These are phyloP conservation scores for Colletotrichum musae DNA, from an alignment of 2,329 filamentous ascomycete species.

Conservation along the genomic window DNA sequence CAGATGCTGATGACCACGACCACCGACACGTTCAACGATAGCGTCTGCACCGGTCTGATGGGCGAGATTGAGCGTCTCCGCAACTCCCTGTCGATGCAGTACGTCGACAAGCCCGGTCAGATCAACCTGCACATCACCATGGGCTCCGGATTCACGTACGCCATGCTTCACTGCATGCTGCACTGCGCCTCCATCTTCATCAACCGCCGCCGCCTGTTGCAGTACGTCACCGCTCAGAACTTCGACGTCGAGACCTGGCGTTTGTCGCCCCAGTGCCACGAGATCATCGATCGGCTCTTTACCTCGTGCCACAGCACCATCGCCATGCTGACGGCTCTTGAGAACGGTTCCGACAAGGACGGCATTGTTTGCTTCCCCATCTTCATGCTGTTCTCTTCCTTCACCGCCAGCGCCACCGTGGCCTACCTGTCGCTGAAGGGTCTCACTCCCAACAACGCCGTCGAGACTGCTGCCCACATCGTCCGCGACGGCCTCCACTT, in stretches of 20 bases:
- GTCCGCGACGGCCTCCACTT: slow-evolving; percentile 72
- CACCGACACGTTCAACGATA: slow-evolving; percentile 67
- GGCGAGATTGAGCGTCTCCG: slow-evolving; percentile 70
- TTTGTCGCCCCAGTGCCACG: slow-evolving; percentile 63
- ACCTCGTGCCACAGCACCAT: slow-evolving; percentile 72
- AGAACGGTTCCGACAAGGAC: slow-evolving; percentile 71
- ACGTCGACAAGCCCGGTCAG: slow-evolving; percentile 72
- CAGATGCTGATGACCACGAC: slow-evolving; percentile 72
- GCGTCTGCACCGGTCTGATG: slow-evolving; percentile 65
- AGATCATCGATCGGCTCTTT: slow-evolving; percentile 70
- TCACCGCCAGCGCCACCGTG: slow-evolving; percentile 72
- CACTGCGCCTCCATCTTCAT: slow-evolving; percentile 74
- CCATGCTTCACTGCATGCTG: slow-evolving; percentile 74
- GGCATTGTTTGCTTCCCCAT: slow-evolving; percentile 73
- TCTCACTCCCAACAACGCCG: slow-evolving; percentile 68
- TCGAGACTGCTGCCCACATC: slow-evolving; percentile 70
- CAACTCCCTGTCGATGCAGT: slow-evolving; percentile 70
- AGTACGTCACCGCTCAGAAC: slow-evolving; percentile 67
- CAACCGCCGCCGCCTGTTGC: slow-evolving; percentile 71
- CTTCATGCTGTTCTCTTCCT: slow-evolving; percentile 75
- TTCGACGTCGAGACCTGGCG: slow-evolving; percentile 70
- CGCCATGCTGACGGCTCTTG: slow-evolving; percentile 68
- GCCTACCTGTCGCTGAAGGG: slow-evolving; percentile 75
- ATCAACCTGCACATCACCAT: slow-evolving; percentile 75
- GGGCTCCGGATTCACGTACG: slow-evolving; percentile 74